Percentiles rank a stretch among this genome's conserved stretches.
Evolutionary conservation across 768 basidiomycete species (phyloP).

Genomic region (Saitozyma podzolica): DNA sequence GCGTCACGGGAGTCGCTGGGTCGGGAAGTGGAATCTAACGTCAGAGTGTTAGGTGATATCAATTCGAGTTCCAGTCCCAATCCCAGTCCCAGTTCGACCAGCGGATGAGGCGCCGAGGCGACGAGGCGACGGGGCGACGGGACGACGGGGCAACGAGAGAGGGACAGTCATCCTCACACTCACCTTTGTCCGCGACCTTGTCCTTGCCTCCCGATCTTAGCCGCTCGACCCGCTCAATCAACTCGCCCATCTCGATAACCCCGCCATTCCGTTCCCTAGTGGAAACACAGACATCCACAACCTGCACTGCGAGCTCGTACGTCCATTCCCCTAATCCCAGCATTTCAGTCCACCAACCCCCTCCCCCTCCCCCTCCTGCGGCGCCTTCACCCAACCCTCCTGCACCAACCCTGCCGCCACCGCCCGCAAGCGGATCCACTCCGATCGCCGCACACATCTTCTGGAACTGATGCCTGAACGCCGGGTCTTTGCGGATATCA

Average conservation of each 20-base stretch:
- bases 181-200: slow-evolving; percentile 56
- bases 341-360: slow-evolving; percentile 86
- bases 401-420: not conserved
- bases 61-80: no score
- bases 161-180: not conserved
- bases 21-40: not conserved
- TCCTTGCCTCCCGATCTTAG: slow-evolving; percentile 60
- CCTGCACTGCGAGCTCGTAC: slow-evolving; percentile 91
- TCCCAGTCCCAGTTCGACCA: no score
- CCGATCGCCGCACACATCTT: slow-evolving; percentile 94
- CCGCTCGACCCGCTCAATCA: slow-evolving; percentile 73
- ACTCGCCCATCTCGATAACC: slow-evolving; percentile 81
- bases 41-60: no score
- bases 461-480: slow-evolving; percentile 87
- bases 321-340: slow-evolving; percentile 84
- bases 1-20: not conserved
- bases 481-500: slow-evolving; percentile 77
- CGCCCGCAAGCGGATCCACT: slow-evolving; percentile 86
- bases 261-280: slow-evolving; percentile 71
- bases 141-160: not conserved
- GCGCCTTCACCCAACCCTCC: not conserved
- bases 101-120: not conserved
- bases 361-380: slow-evolving; percentile 54
- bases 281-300: slow-evolving; percentile 62
- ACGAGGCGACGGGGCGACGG: not conserved